These are phyloP conservation scores for Salix viminalis DNA, from an alignment of 345 rosid genomes.

Conservation along the genomic window DNA sequence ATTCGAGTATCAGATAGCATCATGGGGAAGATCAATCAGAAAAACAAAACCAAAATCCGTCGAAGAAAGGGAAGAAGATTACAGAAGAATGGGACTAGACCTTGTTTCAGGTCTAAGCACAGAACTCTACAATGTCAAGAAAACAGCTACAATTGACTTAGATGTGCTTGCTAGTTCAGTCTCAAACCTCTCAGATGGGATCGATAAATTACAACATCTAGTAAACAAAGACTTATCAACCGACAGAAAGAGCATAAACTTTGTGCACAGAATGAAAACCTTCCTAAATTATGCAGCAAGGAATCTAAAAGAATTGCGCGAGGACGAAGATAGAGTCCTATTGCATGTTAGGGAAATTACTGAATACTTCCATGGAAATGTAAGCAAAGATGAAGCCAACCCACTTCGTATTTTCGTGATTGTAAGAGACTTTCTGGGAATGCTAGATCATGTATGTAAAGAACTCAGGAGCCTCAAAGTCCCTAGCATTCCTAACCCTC, in stretches of 20 bases:
- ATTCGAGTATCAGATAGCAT: conserved; percentile 79
- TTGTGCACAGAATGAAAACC: conserved; percentile 52
- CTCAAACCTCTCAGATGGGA: conserved; percentile 65
- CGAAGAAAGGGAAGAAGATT: conserved; percentile 83
- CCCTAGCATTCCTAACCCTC: conserved; percentile 60
- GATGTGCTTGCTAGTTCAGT: conserved; percentile 86
- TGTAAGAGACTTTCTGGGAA: conserved; percentile 91
- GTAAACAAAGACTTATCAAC: conserved; percentile 32
- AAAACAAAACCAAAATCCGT: conserved; percentile 48
- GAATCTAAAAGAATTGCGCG: conserved; percentile 59
- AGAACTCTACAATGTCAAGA: conserved; percentile 86
- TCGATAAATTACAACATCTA: conserved; percentile 46
- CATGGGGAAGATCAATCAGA: conserved; percentile 77
- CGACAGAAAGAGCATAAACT: conserved; percentile 48
- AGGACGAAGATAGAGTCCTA: conserved; percentile 65
- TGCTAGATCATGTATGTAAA: conserved; percentile 89
- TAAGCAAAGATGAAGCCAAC: conserved; percentile 78
- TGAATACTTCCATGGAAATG: conserved; percentile 91
- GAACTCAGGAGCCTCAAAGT: conserved; percentile 68
- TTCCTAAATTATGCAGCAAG: conserved; percentile 56
- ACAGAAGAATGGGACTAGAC: conserved; percentile 85
- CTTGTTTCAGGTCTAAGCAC: conserved; percentile 77
- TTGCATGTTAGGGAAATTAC: conserved; percentile 68
- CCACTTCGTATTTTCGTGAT: conserved; percentile 90
- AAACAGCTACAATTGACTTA: conserved; percentile 79